Percentiles rank a stretch among this genome's conserved stretches.
These are phyloP conservation scores for Vigna mungo DNA, from an alignment of 306 rosid species.

Conservation along the genomic window DNA sequence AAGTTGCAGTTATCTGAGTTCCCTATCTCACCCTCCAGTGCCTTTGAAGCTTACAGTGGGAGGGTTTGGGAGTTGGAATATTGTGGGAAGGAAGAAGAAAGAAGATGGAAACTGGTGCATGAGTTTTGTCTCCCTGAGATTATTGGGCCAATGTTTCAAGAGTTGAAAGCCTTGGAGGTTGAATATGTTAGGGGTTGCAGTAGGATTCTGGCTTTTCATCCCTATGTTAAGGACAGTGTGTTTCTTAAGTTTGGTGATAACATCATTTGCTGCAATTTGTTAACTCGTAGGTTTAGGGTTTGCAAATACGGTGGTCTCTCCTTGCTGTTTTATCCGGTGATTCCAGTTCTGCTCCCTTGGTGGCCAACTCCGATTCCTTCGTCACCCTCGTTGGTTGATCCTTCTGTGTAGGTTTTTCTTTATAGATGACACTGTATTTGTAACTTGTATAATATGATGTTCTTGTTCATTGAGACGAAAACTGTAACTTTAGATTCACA, in stretches of 20 bases:
- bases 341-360: slow-evolving; percentile 36
- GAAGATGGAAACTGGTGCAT: slow-evolving; percentile 19
- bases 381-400: neutral
- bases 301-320: slow-evolving; percentile 27
- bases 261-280: slow-evolving; percentile 31
- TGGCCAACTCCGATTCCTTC: slow-evolving; percentile 44
- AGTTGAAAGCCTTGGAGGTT: neutral
- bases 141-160: neutral
- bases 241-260: slow-evolving; percentile 33
- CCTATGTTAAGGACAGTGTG: neutral
- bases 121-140: slow-evolving; percentile 29
- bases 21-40: neutral
- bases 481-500: neutral
- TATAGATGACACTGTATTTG: neutral
- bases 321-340: slow-evolving; percentile 35
- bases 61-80: slow-evolving; percentile 27
- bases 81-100: slow-evolving; percentile 8
- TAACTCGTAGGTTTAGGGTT: slow-evolving; percentile 20
- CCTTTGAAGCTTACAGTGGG: slow-evolving; percentile 1
- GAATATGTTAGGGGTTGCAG: neutral
- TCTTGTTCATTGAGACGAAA: neutral
- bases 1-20: slow-evolving; percentile 20
- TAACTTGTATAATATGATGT: neutral
- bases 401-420: neutral
- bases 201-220: slow-evolving; percentile 39